Percentiles rank a stretch among this genome's conserved stretches.
Conservation (phyloP, 176 grass and related monocot species). For the Poa pratensis region DNA sequence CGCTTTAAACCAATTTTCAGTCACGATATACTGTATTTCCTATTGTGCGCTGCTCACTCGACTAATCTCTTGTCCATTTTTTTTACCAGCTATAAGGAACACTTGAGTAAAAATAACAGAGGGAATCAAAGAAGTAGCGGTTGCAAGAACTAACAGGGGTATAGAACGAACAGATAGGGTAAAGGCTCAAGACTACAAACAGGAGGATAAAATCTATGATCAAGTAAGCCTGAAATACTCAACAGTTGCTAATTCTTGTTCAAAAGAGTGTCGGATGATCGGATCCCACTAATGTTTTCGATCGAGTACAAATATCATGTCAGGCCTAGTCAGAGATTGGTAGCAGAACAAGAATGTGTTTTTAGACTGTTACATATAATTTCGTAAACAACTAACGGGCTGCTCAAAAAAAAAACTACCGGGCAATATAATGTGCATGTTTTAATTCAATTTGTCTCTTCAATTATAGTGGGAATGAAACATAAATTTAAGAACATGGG, state of each 20-base stretch:
- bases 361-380: neutral
- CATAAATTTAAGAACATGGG: neutral
- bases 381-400: neutral
- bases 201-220: conserved; percentile 68
- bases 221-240: conserved; percentile 37
- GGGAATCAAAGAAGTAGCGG: conserved; percentile 60
- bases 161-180: conserved; percentile 41
- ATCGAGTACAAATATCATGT: neutral
- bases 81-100: conserved; percentile 34
- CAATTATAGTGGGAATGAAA: neutral
- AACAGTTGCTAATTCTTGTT: neutral
- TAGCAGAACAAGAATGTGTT: neutral
- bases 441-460: neutral
- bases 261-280: conserved; percentile 24
- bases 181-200: conserved; percentile 47
- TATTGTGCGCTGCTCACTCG: conserved; percentile 6
- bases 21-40: neutral
- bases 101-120: conserved; percentile 50
- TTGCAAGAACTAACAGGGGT: conserved; percentile 54
- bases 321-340: neutral
- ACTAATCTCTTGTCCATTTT: conserved; percentile 27
- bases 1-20: neutral
- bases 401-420: neutral
- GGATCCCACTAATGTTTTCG: neutral
- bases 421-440: neutral